phyloP scores from a whole-genome alignment of 257 asterid species.

The Henckelia pumila region DNA sequence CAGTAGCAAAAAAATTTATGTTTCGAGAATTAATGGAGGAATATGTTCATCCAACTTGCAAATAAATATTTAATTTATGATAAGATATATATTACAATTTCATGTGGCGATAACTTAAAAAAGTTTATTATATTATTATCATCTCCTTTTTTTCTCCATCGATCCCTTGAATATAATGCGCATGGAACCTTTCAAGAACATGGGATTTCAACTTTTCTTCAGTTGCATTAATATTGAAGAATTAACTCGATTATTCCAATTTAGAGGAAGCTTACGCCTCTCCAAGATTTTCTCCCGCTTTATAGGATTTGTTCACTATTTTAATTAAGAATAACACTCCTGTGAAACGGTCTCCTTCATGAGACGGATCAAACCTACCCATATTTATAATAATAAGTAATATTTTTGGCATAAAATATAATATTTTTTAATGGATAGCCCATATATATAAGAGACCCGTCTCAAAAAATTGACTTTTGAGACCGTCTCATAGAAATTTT shows the following conservation, averaged over 20 bases:
- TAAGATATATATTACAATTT: no score
- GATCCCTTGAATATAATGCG: neutral
- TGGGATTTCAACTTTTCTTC: neutral
- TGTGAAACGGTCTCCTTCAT: no score
- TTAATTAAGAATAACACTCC: no score
- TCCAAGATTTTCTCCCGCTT: neutral
- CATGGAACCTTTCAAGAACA: neutral
- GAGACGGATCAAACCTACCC: no score
- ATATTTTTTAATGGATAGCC: no score
- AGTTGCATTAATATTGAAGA: neutral
- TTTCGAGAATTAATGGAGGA: neutral
- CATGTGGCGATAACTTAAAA: neutral
- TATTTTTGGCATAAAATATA: no score
- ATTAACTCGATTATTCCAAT: neutral
- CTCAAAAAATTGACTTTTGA: no score
- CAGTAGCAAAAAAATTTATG: neutral
- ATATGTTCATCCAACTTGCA: neutral
- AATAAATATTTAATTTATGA: no score
- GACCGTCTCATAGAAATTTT: no score
- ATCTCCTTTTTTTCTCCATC: neutral
- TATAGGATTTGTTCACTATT: neutral
- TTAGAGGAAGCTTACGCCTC: neutral
- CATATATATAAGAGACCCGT: no score
- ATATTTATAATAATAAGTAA: no score
- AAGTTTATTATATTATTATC: no score